phyloP scores from a whole-genome alignment of 2,329 filamentous ascomycete genomes.

The Claviceps sp. region DNA sequence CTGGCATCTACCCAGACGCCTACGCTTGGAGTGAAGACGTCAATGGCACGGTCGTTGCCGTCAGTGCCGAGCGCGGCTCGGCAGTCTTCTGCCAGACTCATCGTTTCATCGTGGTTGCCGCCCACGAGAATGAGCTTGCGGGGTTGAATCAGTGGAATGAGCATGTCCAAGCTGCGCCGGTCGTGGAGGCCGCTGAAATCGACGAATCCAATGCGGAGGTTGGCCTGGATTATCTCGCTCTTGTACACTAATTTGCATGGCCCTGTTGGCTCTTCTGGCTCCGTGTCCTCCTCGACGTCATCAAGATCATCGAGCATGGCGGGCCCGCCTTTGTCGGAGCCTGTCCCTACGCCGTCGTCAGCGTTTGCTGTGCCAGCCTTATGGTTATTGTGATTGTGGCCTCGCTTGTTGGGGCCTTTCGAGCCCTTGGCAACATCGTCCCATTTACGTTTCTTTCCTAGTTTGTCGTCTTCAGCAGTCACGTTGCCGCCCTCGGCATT shows the following conservation, averaged over 20 bases:
- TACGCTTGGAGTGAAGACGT: constrained; percentile 72
- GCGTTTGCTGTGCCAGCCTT: constrained; percentile 18
- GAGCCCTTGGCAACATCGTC: constrained; percentile 44
- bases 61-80: constrained; percentile 47
- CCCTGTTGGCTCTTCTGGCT: constrained; percentile 37
- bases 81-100: constrained; percentile 66
- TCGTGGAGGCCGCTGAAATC: constrained; percentile 91
- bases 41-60: constrained; percentile 35
- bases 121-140: constrained; percentile 89
- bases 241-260: constrained; percentile 64
- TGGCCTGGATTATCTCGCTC: constrained; percentile 49
- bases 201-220: constrained; percentile 70
- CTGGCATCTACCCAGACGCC: constrained; percentile 72
- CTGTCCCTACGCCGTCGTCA: constrained; percentile 32
- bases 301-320: constrained; percentile 42
- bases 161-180: constrained; percentile 82
- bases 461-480: constrained; percentile 39
- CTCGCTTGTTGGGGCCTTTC: constrained; percentile 43
- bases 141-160: constrained; percentile 86
- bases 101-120: constrained; percentile 66
- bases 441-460: constrained; percentile 93
- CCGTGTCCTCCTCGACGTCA: constrained; percentile 43
- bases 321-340: constrained; percentile 21
- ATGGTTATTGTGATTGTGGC: constrained; percentile 29
- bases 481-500: constrained; percentile 36